Base-by-base conservation (phyloP, 2,329 filamentous ascomycete species). In the Fusarium mexicanum region DNA sequence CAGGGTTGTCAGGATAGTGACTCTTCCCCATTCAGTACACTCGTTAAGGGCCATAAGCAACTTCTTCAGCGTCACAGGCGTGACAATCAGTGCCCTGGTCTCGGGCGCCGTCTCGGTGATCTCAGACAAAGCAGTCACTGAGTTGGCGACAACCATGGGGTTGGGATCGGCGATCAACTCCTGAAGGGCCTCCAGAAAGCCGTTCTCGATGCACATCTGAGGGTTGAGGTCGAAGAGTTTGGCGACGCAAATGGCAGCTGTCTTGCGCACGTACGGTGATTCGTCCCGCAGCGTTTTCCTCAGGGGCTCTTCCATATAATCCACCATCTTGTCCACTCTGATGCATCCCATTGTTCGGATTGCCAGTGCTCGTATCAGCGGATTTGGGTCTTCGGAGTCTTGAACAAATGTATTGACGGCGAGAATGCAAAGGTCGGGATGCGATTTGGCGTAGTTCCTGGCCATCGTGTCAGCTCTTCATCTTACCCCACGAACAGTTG, bases 291-390 rank as follows among this genome's bases (percentile, higher is more conserved):
- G 87, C 18, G 96, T 99, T 86, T 99, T 99, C 78, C 96, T 91
- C 72, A 99, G 85, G 20, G 96, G 96, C 80, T 99, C 96, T 83
- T 98, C 96, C 96, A 99, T 98, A 83, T 99, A 99, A 82, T 99
- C 96, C 75, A 98, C 94, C 94, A 99, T 99, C 85, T 99, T 99
- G 78, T 98, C 96, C 64, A 99, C 96, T 64, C 96, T 89, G 79
- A 99, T 98, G 81, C 96, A 98, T 46, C 96, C 96, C 96, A 99
- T 99, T 40, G 96, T 99, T 78, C 96, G 91, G 82, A 99, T 97
- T 63, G 96, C 96, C 59, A 99, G 89, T 58, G 96, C 96, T 87
- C 96, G 89, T 79, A 99, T 94, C 31, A 99, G 89, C 20, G 96
- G 96, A 80, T 99, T 99, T 48, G 96, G 96, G 80, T 99, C 96